These are phyloP conservation scores for Limtongia smithiae DNA, from an alignment of 805 yeast genomes.

Conservation along the genomic window DNA sequence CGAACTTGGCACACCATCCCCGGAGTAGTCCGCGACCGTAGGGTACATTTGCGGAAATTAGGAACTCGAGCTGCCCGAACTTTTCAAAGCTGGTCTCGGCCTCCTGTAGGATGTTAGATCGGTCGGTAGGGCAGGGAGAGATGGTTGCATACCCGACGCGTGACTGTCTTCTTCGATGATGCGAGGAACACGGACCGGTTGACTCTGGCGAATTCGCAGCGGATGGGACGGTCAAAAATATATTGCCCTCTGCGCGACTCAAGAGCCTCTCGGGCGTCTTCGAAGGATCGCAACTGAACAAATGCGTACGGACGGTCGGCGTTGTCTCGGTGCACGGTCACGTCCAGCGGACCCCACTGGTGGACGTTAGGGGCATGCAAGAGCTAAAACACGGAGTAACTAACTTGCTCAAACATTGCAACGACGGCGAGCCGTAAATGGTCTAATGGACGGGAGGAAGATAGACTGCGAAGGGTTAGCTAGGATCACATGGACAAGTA, in stretches of 20 bases:
- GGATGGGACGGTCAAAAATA: constrained; percentile 43
- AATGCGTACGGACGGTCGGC: constrained; percentile 28
- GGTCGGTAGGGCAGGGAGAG: too few species aligned
- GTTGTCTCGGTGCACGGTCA: constrained; percentile 27
- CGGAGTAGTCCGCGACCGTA: constrained; percentile 18
- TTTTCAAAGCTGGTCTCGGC: constrained; percentile 18
- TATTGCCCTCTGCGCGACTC: constrained; percentile 19
- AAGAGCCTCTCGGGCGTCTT: constrained; percentile 29
- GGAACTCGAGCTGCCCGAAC: constrained; percentile 24
- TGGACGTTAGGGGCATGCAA: neutral
- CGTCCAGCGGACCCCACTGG: constrained; percentile 28
- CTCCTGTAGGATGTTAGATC: too few species aligned
- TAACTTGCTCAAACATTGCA: constrained; percentile 15
- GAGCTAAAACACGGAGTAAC: too few species aligned
- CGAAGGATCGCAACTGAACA: constrained; percentile 23
- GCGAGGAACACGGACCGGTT: constrained; percentile 76
- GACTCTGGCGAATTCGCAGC: constrained; percentile 90
- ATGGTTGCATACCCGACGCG: constrained; percentile 7
- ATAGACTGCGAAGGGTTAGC: constrained; percentile 16
- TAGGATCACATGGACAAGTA: neutral
- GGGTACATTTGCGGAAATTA: constrained; percentile 18
- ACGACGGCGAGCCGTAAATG: constrained; percentile 18
- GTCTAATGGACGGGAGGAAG: constrained; percentile 24
- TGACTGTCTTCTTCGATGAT: constrained; percentile 12
- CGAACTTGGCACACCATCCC: constrained; percentile 72